These are phyloP conservation scores for Pisolithus orientalis DNA, from an alignment of 768 basidiomycete genomes.

Conservation along the genomic window DNA sequence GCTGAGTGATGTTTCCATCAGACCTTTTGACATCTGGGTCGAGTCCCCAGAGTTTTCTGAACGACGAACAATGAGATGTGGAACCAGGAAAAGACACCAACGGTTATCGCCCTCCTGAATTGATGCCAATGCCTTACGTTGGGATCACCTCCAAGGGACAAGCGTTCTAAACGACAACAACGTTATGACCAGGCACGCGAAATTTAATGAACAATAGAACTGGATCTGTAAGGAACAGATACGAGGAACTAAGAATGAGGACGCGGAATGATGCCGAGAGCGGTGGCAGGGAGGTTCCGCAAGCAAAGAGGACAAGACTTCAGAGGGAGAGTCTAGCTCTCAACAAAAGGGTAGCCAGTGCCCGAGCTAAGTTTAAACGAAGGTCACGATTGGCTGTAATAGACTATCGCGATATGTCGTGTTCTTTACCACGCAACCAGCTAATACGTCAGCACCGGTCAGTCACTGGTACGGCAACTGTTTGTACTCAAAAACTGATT, in stretches of 20 bases:
- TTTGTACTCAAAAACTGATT: no score
- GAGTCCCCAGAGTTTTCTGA: conserved; percentile 71
- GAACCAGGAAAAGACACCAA: conserved; percentile 22
- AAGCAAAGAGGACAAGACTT: conserved; percentile 36
- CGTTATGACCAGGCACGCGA: conserved; percentile 72
- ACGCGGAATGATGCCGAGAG: conserved; percentile 20
- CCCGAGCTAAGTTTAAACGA: conserved; percentile 8
- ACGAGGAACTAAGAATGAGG: conserved; percentile 62
- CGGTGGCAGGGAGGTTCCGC: conserved; percentile 25
- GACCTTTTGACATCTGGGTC: conserved; percentile 92
- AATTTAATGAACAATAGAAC: conserved; percentile 61
- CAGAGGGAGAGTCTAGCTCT: conserved; percentile 37
- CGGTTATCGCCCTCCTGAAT: conserved; percentile 72
- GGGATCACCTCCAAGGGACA: conserved; percentile 42
- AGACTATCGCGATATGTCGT: no score
- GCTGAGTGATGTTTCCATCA: conserved; percentile 24
- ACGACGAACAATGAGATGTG: conserved; percentile 30
- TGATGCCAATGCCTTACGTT: conserved; percentile 85
- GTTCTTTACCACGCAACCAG: no score
- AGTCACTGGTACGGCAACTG: no score
- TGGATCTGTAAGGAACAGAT: conserved; percentile 60
- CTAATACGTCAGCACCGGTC: no score
- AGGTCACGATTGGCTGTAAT: neutral
- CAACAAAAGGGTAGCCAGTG: conserved; percentile 19
- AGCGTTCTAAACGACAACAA: conserved; percentile 41